These are phyloP conservation scores for Aspergillus versicolor DNA, from an alignment of 2,329 filamentous ascomycete genomes.

Conservation along the genomic window DNA sequence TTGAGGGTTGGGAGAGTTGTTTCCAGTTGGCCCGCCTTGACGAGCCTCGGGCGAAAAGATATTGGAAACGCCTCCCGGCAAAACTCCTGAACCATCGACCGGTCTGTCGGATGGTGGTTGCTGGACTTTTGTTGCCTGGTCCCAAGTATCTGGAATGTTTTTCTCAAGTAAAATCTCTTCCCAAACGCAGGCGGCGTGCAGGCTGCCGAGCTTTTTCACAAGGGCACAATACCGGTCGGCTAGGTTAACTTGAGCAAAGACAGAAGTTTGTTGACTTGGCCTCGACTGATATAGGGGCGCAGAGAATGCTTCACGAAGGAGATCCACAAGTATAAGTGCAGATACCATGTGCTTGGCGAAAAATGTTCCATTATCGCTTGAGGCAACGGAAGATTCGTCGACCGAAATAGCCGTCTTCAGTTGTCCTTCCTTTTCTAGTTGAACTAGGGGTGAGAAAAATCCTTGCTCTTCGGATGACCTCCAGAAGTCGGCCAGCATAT, in stretches of 20 bases:
- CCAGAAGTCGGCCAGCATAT: conserved; percentile 67
- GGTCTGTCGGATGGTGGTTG: conserved; percentile 42
- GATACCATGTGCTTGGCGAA: conserved; percentile 76
- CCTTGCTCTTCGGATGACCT: conserved; percentile 49
- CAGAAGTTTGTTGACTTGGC: conserved; percentile 57
- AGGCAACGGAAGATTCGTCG: conserved; percentile 30
- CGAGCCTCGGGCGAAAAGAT: conserved; percentile 26
- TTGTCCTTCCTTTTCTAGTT: conserved; percentile 20
- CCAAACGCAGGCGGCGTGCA: conserved; percentile 77
- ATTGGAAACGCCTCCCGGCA: conserved; percentile 22
- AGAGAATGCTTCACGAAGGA: conserved; percentile 72
- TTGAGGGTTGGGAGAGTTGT: conserved; percentile 18
- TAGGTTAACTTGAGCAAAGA: conserved; percentile 75
- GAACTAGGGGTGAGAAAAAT: conserved; percentile 69
- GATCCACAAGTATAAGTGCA: conserved; percentile 72
- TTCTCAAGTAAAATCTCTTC: conserved; percentile 78
- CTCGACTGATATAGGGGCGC: conserved; percentile 63
- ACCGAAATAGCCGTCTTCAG: conserved; percentile 14
- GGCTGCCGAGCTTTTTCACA: conserved; percentile 70
- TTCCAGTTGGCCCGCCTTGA: conserved; percentile 22
- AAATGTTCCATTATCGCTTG: conserved; percentile 64
- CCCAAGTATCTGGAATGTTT: conserved; percentile 65
- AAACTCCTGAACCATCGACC: conserved; percentile 33
- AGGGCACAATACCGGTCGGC: conserved; percentile 79
- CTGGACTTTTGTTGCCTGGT: conserved; percentile 46